These are phyloP conservation scores for Oehlia diaphana DNA, from an alignment of 192 early-diverging fungal species.

Conservation along the genomic window DNA sequence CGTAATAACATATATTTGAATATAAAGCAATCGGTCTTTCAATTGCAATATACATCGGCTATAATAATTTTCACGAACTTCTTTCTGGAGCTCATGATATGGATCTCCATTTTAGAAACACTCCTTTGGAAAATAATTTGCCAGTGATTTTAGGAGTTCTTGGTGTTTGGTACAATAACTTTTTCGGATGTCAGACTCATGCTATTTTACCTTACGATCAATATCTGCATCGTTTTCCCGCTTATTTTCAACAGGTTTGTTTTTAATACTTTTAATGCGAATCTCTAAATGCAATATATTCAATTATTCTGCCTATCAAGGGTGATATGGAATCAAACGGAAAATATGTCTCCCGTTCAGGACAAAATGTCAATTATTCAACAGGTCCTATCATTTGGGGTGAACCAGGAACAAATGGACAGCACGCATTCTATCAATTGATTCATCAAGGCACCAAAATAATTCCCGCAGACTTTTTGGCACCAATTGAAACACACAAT, in stretches of 20 bases:
- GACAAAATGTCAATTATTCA: constrained; percentile 74
- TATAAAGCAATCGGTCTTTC: constrained; percentile 88
- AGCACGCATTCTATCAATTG: constrained; percentile 99
- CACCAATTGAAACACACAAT: constrained; percentile 91
- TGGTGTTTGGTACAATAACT: constrained; percentile 99
- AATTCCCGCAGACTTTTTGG: constrained; percentile 95
- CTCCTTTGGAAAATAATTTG: constrained; percentile 91
- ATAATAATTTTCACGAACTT: constrained; percentile 91
- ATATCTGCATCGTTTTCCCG: constrained; percentile 96
- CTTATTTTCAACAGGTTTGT: constrained; percentile 93
- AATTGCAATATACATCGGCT: constrained; percentile 93
- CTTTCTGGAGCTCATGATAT: constrained; percentile 92
- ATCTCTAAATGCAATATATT: no score
- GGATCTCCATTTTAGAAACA: constrained; percentile 92
- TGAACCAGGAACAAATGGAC: constrained; percentile 99
- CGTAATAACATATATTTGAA: no score
- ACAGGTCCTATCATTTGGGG: constrained; percentile 99
- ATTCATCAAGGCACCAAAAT: constrained; percentile 99
- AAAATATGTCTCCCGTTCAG: constrained; percentile 87
- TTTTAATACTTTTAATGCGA: not conserved
- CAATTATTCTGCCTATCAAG: constrained; percentile 28
- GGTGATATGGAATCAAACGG: constrained; percentile 99
- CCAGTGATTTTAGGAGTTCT: constrained; percentile 87
- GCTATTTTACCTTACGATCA: constrained; percentile 99
- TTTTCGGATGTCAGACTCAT: constrained; percentile 90